Percentiles rank a stretch among this genome's conserved stretches.
These are phyloP conservation scores for Ophiostoma himal-ulmi DNA, from an alignment of 2,329 filamentous ascomycete genomes.

Conservation along the genomic window DNA sequence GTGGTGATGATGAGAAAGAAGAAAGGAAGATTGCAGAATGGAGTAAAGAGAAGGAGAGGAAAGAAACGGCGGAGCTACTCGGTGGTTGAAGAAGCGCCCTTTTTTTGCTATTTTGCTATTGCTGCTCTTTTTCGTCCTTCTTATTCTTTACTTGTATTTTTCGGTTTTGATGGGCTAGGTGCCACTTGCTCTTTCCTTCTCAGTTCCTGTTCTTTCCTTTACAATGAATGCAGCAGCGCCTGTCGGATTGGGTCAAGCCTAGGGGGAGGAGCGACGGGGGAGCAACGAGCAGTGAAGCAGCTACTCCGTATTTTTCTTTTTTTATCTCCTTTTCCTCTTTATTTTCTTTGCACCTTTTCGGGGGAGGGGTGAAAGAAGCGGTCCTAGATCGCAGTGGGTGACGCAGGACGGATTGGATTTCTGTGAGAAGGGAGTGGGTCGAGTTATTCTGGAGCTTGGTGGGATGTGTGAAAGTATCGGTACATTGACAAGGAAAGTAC, in stretches of 20 bases:
- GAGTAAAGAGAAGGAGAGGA: slow-evolving; percentile 18
- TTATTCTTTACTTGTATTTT: slow-evolving; percentile 13
- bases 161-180: slow-evolving; percentile 11
- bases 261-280: slow-evolving; percentile 22
- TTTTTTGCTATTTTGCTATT: slow-evolving; percentile 22
- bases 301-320: neutral
- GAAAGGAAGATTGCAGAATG: slow-evolving; percentile 15
- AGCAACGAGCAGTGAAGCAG: slow-evolving; percentile 14
- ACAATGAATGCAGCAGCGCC: slow-evolving; percentile 8
- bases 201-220: slow-evolving; percentile 15
- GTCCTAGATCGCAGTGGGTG: slow-evolving; percentile 17
- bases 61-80: slow-evolving; percentile 20
- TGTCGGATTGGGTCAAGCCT: slow-evolving; percentile 19
- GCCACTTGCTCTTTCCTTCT: slow-evolving; percentile 15
- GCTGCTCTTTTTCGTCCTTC: neutral
- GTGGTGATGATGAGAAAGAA: slow-evolving; percentile 15
- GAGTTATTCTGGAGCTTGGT: slow-evolving; percentile 8
- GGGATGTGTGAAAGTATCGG: slow-evolving; percentile 16
- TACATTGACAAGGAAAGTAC: slow-evolving; percentile 16
- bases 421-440: slow-evolving; percentile 14
- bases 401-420: slow-evolving; percentile 19
- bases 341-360: slow-evolving; percentile 4
- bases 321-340: neutral
- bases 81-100: slow-evolving; percentile 14
- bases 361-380: slow-evolving; percentile 14